A percentile compares a stretch with the other conserved stretches of the same genome.
These are phyloP conservation scores for Gynostemma pentaphyllum DNA, from an alignment of 306 rosid species.

Conservation along the genomic window DNA sequence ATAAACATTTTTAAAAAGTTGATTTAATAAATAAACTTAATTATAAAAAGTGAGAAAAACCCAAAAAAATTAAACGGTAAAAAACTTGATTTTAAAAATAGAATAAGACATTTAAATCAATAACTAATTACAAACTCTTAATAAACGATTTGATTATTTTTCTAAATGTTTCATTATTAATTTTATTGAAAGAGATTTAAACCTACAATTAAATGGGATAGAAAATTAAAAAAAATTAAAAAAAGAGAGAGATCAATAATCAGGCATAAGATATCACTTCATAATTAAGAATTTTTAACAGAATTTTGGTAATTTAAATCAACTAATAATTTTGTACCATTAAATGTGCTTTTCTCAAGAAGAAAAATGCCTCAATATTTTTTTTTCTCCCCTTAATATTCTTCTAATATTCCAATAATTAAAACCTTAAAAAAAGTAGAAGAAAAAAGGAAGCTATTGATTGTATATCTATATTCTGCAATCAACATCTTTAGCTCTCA, in stretches of 20 bases:
- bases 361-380: background rate
- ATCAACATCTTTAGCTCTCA: background rate
- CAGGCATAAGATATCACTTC: background rate
- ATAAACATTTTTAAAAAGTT: background rate
- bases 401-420: background rate
- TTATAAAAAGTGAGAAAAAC: no score
- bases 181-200: no score
- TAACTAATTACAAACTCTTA: no score
- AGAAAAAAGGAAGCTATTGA: background rate
- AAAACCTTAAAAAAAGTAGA: background rate
- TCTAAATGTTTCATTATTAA: no score
- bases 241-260: no score
- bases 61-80: no score
- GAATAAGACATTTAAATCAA: background rate
- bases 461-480: background rate
- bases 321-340: background rate
- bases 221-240: no score
- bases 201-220: no score
- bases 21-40: background rate
- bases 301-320: background rate
- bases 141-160: background rate
- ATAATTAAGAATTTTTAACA: background rate
- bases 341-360: background rate
- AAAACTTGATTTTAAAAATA: no score
- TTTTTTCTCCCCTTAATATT: no score